Evolutionary conservation across 2,329 filamentous ascomycete species (phyloP).

Genomic region (Rutstroemia sp.): DNA sequence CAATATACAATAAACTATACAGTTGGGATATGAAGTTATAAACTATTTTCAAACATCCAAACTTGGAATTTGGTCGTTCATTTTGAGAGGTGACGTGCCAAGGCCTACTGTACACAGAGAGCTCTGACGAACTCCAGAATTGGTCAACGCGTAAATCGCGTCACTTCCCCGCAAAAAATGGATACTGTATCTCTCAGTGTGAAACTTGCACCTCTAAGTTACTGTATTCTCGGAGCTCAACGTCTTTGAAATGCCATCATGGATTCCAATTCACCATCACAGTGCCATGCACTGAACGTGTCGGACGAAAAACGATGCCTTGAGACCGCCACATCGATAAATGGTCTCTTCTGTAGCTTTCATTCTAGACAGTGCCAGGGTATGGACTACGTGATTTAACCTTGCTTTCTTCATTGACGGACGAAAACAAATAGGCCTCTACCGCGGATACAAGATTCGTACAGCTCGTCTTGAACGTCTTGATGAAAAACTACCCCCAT

Average conservation of each 20-base stretch:
- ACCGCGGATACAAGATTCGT: constrained; percentile 42
- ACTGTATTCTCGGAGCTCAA: background rate
- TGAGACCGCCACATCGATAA: constrained; percentile 32
- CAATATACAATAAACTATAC: too few relatives aligned
- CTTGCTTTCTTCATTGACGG: background rate
- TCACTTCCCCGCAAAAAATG: too few relatives aligned
- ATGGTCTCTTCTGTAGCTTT: constrained; percentile 36
- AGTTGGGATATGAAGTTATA: too few relatives aligned
- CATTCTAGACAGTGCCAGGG: constrained; percentile 36
- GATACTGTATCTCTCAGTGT: too few relatives aligned
- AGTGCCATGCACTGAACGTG: constrained; percentile 29
- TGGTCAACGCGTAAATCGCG: too few relatives aligned
- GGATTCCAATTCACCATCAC: background rate
- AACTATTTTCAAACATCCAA: too few relatives aligned
- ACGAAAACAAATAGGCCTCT: constrained; percentile 29
- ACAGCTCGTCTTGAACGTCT: constrained; percentile 37
- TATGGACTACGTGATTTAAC: background rate
- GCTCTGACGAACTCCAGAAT: too few relatives aligned
- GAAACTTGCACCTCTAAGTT: too few relatives aligned
- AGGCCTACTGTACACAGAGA: too few relatives aligned
- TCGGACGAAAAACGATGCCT: constrained; percentile 32
- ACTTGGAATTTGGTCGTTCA: too few relatives aligned
- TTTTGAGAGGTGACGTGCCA: too few relatives aligned
- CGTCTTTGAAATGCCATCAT: background rate
- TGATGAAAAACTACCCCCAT: constrained; percentile 30